Evolutionary conservation across 352 stramenopile species (phyloP).

Genomic region (Phytophthora capsici): DNA sequence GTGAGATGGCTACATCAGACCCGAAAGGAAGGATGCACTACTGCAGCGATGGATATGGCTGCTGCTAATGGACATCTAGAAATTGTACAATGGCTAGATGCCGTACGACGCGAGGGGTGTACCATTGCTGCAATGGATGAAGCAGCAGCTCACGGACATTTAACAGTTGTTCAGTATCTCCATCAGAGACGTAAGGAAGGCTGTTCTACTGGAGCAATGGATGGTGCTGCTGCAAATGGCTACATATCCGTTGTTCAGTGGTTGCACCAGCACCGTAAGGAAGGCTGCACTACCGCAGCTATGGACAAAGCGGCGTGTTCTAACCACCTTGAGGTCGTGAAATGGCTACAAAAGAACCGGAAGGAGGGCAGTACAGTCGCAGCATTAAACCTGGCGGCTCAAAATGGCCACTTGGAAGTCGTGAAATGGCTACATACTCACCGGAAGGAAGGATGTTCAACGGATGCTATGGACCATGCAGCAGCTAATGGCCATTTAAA

Average conservation of each 20-base stretch:
- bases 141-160: conserved; percentile 30
- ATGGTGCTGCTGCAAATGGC: conserved; percentile 31
- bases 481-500: conserved; percentile 28
- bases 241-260: conserved; percentile 38
- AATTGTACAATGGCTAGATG: conserved; percentile 39
- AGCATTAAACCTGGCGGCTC: conserved; percentile 34
- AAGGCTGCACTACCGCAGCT: conserved; percentile 34
- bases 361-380: conserved; percentile 26
- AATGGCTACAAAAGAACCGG: conserved; percentile 40
- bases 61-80: conserved; percentile 31
- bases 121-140: conserved; percentile 38
- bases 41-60: conserved; percentile 34
- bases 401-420: conserved; percentile 23
- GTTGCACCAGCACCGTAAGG: conserved; percentile 32
- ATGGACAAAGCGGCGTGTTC: conserved; percentile 26
- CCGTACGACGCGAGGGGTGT: conserved; percentile 31
- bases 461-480: conserved; percentile 32
- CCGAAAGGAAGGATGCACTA: conserved; percentile 37
- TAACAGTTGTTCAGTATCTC: conserved; percentile 33
- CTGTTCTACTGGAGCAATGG: conserved; percentile 35
- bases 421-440: conserved; percentile 32
- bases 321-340: conserved; percentile 25
- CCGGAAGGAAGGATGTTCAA: conserved; percentile 24
- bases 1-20: conserved; percentile 41
- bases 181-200: conserved; percentile 36